A percentile compares a stretch with the other conserved stretches of the same genome.
Conservation (phyloP, 2,329 filamentous ascomycete species). For the Blastomyces parvus region DNA sequence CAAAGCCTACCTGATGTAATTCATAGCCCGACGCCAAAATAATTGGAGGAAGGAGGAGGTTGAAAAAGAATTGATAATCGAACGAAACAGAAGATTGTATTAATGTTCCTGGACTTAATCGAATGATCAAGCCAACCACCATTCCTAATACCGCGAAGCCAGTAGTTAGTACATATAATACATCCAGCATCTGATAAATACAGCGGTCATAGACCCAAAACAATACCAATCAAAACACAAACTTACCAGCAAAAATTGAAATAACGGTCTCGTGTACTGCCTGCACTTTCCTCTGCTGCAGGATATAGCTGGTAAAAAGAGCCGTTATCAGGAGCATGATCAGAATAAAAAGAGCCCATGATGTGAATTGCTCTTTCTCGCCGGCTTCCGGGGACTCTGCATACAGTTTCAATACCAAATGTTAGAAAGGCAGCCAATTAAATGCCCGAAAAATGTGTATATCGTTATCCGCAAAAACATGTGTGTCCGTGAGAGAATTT, state of each 20-base stretch:
- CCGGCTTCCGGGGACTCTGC: slow-evolving; percentile 64
- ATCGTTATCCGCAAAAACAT: neutral
- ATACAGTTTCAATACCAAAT: slow-evolving; percentile 11
- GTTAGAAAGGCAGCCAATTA: slow-evolving; percentile 14
- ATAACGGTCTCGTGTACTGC: slow-evolving; percentile 97
- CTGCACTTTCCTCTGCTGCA: slow-evolving; percentile 94
- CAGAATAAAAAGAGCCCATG: slow-evolving; percentile 95
- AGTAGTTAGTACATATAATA: neutral
- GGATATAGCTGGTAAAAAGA: slow-evolving; percentile 92
- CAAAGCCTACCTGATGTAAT: slow-evolving; percentile 62
- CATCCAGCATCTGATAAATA: neutral
- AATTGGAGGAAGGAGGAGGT: slow-evolving; percentile 93
- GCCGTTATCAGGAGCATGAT: slow-evolving; percentile 89
- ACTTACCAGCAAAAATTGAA: slow-evolving; percentile 84
- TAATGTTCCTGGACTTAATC: slow-evolving; percentile 68
- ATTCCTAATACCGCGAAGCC: slow-evolving; percentile 53
- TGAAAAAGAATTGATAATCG: slow-evolving; percentile 99
- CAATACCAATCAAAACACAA: neutral
- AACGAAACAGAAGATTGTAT: slow-evolving; percentile 90
- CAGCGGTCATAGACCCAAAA: neutral
- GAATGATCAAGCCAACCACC: slow-evolving; percentile 82
- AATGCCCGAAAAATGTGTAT: neutral
- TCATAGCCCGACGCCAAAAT: slow-evolving; percentile 97
- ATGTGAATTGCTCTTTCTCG: slow-evolving; percentile 88
- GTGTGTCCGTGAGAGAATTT: neutral